A percentile compares a stretch with the other conserved stretches of the same genome.
Conservation (phyloP, 371 early-diverging fungal genomes). For the Syncephalastrum monosporum region DNA sequence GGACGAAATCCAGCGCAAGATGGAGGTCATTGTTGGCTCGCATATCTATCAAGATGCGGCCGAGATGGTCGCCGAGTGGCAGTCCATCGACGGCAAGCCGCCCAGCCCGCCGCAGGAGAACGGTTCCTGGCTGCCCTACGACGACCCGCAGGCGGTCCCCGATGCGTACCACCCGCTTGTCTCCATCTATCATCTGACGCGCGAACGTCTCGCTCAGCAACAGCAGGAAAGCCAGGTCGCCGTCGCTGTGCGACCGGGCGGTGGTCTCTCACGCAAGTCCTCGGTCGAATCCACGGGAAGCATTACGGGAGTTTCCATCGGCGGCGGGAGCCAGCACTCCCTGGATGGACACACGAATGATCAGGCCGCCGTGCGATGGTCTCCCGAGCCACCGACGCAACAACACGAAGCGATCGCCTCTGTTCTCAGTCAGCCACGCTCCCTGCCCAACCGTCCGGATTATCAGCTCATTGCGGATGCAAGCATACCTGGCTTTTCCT, state of each 20-base stretch:
- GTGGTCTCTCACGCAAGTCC: constrained; percentile 30
- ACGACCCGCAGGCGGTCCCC: constrained; percentile 47
- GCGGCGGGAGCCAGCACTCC: constrained; percentile 39
- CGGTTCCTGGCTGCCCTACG: constrained; percentile 14
- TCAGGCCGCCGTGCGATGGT: constrained; percentile 9
- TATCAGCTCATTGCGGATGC: constrained; percentile 16
- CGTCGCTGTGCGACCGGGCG: constrained; percentile 3
- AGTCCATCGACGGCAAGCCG: constrained; percentile 5
- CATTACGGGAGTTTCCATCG: background rate
- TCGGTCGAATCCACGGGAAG: constrained; percentile 35
- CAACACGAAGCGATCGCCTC: constrained; percentile 6
- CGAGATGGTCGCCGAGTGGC: constrained; percentile 16
- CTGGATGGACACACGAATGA: constrained; percentile 8
- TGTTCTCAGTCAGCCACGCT: constrained; percentile 8
- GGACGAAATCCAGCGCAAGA: constrained; percentile 61
- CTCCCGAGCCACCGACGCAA: constrained; percentile 3
- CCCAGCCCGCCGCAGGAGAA: constrained; percentile 8
- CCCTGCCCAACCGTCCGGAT: constrained; percentile 16
- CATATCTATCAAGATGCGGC: constrained; percentile 34
- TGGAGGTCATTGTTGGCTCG: constrained; percentile 57
- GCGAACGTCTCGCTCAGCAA: constrained; percentile 69
- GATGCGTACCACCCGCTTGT: constrained; percentile 67
- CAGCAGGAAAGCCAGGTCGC: constrained; percentile 19
- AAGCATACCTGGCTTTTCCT: constrained; percentile 24
- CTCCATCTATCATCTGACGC: constrained; percentile 84